Base-by-base conservation (phyloP, 108 stramenopile species). In the Aurantiochytrium sp. region DNA sequence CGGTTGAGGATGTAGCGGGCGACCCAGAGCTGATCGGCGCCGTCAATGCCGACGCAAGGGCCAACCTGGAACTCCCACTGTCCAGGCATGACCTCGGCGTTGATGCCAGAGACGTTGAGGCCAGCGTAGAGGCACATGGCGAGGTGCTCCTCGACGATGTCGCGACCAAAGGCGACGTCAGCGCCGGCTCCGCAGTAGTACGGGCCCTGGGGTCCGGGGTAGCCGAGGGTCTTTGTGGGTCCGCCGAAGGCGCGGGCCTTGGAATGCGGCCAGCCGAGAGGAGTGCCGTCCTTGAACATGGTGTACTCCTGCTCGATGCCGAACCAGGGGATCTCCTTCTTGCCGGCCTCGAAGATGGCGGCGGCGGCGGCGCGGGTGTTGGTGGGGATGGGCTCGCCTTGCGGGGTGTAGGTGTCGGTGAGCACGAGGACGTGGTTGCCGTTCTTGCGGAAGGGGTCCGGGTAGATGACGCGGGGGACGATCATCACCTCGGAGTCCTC, bases 41-140 rank as follows among this genome's bases (percentile, higher is more conserved):
- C 96, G 90, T 96, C 96, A 89, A 99, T 99, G 88, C 98, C 98
- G 58, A 97, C 95, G 91, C 97, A 99, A 53, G 98, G 98, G 88
- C 98, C 98, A 60, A 99, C 97, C 93, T 99, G 97, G 92, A 95
- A 97, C 95, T 97, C 98, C 94, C 98, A 98, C 93, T 99, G 98
- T 88, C 98, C 98, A 60, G 98, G 98, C 97, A 99, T 98, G 90
- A 99, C 98, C 93, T 99, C 98, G 72, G 96, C 98, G 93, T 99
- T 99, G 89, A 95, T 96, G 72, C 98, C 98, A 25, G 95, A 95
- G 91, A 99, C 96, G 60, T 96, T 92, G 90, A 99, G 95, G 58
- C 97, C 96, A 12, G 97, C 97, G 89, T 97, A 98, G 45, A 99
- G 95, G 92, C 97, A 98, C 73, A 97, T 96, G 73, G 96, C 95